Percentiles rank a stretch among this genome's conserved stretches.
Conservation (phyloP, 352 stramenopile species). For the Globisporangium parvum region DNA sequence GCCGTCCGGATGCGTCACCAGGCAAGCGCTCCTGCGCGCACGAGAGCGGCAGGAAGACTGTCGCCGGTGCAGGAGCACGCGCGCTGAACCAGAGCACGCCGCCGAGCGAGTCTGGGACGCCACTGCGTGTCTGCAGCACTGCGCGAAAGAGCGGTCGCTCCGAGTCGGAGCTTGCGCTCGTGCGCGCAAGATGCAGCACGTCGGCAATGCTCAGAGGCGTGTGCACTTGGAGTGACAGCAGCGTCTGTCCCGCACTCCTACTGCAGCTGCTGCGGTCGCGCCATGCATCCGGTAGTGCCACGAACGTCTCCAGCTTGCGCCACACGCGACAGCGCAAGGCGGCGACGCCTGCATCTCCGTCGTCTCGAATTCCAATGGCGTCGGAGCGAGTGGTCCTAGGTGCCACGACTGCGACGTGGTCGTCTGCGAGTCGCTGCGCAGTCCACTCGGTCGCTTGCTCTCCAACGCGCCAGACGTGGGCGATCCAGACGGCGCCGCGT, state of each 20-base stretch:
- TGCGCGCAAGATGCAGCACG: neutral
- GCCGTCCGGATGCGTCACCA: neutral
- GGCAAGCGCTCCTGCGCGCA: neutral
- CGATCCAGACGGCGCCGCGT: slow-evolving; percentile 65
- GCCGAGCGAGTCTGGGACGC: neutral
- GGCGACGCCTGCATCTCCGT: no score
- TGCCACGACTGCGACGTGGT: slow-evolving; percentile 1
- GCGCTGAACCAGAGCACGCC: neutral
- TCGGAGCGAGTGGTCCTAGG: no score
- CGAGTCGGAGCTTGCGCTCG: neutral
- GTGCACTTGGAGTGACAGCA: neutral
- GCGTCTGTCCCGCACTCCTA: neutral
- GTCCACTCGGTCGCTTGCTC: neutral
- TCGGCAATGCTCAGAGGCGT: neutral
- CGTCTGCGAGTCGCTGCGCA: neutral
- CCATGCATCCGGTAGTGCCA: neutral
- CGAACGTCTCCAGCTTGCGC: neutral
- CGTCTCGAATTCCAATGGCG: no score
- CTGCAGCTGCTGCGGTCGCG: neutral
- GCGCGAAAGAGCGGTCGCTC: neutral
- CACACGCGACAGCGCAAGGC: neutral
- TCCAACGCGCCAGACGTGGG: slow-evolving; percentile 42
- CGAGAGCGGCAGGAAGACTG: neutral
- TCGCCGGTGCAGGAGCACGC: neutral
- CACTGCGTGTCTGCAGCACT: neutral